Conservation (phyloP, 768 basidiomycete species). For the Dendrothele bispora region DNA sequence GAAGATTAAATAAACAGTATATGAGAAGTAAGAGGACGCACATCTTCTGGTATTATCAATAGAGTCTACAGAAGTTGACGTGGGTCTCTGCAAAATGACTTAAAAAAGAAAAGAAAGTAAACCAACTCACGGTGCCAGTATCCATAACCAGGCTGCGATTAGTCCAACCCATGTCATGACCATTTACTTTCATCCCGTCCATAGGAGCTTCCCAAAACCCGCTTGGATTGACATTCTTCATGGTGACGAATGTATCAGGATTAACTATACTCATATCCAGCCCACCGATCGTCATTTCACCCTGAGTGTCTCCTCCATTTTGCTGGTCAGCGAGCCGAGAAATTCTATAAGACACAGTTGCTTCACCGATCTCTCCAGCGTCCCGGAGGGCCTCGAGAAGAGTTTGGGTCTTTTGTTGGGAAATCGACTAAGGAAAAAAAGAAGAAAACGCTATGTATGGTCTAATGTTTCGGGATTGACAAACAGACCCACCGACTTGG, state of each 20-base stretch:
- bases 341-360: conserved; percentile 58
- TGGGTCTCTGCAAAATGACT: not conserved
- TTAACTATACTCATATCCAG: conserved; percentile 52
- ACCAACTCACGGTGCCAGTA: not conserved
- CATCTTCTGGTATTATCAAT: conserved; percentile 8
- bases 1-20: too few species aligned
- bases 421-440: conserved; percentile 36
- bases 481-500: not conserved
- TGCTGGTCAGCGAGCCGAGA: conserved; percentile 49
- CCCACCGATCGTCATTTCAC: conserved; percentile 59
- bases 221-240: conserved; percentile 43
- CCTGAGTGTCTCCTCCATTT: conserved; percentile 36
- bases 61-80: conserved; percentile 7
- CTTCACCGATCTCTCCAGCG: conserved; percentile 41
- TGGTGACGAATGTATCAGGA: conserved; percentile 39
- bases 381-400: conserved; percentile 52
- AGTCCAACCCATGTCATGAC: conserved; percentile 31
- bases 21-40: too few species aligned
- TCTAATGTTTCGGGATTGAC: too few species aligned
- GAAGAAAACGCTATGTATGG: too few species aligned
- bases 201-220: conserved; percentile 68
- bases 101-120: conserved; percentile 3
- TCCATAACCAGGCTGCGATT: conserved; percentile 50
- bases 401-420: conserved; percentile 45
- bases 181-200: conserved; percentile 42